Conservation (phyloP, 148 eudicot species). For the Pharnaceum exiguum region DNA sequence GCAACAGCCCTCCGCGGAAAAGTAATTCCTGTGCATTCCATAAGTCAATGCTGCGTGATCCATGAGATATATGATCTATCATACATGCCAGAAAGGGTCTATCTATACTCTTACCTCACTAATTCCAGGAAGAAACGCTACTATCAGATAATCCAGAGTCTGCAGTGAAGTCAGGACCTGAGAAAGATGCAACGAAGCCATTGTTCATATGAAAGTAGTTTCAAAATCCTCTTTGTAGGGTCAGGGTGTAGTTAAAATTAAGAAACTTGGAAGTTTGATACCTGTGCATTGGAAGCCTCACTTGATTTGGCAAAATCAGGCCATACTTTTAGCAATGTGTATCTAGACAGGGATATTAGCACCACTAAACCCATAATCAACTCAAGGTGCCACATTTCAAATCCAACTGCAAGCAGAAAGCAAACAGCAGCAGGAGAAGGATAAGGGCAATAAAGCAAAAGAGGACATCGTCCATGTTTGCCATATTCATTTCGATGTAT, state of each 20-base stretch:
- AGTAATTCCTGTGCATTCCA: slow-evolving; percentile 62
- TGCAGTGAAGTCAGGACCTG: slow-evolving; percentile 82
- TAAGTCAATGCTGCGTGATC: neutral
- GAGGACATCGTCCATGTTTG: neutral
- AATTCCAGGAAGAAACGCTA: slow-evolving; percentile 83
- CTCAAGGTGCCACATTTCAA: slow-evolving; percentile 71
- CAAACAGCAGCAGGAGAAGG: too few species aligned
- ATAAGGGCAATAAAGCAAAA: neutral
- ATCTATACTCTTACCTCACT: slow-evolving; percentile 52
- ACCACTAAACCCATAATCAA: slow-evolving; percentile 60
- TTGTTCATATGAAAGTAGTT: neutral
- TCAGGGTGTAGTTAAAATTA: neutral
- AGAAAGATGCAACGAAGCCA: neutral
- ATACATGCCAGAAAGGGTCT: neutral
- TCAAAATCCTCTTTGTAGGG: neutral
- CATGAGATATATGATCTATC: neutral
- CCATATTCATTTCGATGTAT: neutral
- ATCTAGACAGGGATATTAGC: slow-evolving; percentile 67
- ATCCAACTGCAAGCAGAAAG: slow-evolving; percentile 46
- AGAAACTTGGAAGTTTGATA: slow-evolving; percentile 7
- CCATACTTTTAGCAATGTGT: slow-evolving; percentile 63
- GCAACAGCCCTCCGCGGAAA: slow-evolving; percentile 85
- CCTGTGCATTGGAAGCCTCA: slow-evolving; percentile 86
- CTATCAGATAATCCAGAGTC: slow-evolving; percentile 59
- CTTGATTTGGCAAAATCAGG: slow-evolving; percentile 87